Conservation (phyloP, 2,329 filamentous ascomycete species). For the Arthrobotrys conoides region DNA sequence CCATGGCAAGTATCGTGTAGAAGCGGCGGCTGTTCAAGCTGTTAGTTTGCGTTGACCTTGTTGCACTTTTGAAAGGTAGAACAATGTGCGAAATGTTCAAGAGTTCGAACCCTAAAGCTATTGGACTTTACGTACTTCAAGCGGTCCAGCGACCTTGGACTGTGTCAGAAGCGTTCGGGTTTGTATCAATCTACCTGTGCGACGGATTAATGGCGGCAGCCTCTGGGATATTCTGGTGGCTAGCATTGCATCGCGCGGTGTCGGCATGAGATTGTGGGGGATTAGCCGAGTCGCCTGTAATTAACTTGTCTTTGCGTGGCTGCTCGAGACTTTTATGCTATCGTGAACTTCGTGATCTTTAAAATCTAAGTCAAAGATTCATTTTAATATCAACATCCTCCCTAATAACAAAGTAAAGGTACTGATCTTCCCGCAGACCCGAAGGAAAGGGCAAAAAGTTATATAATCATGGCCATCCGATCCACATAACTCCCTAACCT, state of each 20-base stretch:
- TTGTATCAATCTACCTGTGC: not conserved
- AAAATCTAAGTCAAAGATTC: not conserved
- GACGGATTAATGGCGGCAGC: conserved; percentile 15
- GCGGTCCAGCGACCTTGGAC: conserved; percentile 50
- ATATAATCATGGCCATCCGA: conserved; percentile 26
- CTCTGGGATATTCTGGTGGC: conserved; percentile 29
- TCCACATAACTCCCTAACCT: not conserved
- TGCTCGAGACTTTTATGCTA: not conserved
- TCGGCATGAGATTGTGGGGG: not conserved
- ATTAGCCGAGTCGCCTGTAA: not conserved
- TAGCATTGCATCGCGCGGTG: conserved; percentile 19
- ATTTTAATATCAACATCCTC: not conserved
- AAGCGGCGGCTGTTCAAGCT: conserved; percentile 34
- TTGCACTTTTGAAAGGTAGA: conserved; percentile 9
- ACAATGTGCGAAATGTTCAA: not conserved
- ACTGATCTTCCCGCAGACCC: not conserved
- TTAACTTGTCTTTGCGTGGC: too few relatives aligned
- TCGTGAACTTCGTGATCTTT: not conserved
- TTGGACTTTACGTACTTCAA: conserved; percentile 32
- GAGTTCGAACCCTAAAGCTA: not conserved
- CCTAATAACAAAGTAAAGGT: not conserved
- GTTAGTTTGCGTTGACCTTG: conserved; percentile 24
- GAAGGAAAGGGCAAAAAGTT: not conserved
- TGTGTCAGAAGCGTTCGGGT: conserved; percentile 40
- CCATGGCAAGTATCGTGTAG: conserved; percentile 53